A percentile compares a stretch with the other conserved stretches of the same genome.
Evolutionary conservation across 495 filamentous ascomycete genomes (phyloP).

Genomic region (Podospora comata): DNA sequence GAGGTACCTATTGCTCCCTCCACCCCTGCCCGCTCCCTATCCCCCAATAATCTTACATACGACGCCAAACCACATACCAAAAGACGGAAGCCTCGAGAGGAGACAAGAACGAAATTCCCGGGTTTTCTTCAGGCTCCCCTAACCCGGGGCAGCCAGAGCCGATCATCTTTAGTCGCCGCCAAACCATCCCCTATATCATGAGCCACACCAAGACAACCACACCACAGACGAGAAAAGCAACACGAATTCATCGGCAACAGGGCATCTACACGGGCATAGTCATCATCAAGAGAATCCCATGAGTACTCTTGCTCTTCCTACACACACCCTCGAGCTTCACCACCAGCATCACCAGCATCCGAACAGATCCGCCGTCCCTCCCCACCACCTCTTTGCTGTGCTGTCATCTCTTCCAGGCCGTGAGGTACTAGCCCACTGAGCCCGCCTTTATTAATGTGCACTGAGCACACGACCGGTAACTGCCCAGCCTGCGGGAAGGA

Average conservation of each 20-base stretch:
- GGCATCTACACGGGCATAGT: background rate
- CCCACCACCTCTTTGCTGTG: background rate
- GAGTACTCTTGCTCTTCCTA: slow-evolving; percentile 11
- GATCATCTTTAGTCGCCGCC: background rate
- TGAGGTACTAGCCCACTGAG: slow-evolving; percentile 8
- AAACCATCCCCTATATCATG: slow-evolving; percentile 9
- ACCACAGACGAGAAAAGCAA: background rate
- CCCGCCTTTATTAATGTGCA: slow-evolving; percentile 46
- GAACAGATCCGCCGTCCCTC: background rate
- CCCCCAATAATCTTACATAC: slow-evolving; percentile 4
- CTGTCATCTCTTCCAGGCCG: background rate
- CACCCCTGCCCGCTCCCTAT: background rate
- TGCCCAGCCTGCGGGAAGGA: slow-evolving; percentile 53
- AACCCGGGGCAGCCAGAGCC: slow-evolving; percentile 10
- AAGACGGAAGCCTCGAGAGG: background rate
- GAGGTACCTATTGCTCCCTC: background rate
- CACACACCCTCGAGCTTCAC: slow-evolving; percentile 1
- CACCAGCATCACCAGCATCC: background rate
- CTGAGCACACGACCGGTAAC: slow-evolving; percentile 45
- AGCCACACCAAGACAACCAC: slow-evolving; percentile 10
- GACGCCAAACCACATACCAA: slow-evolving; percentile 1
- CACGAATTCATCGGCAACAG: background rate
- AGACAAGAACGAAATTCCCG: background rate
- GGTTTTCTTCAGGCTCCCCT: slow-evolving; percentile 2
- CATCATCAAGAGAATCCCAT: slow-evolving; percentile 18